phyloP scores from a whole-genome alignment of 1,284 basidiomycete genomes.

The Pseudozyma tsukubaensis region DNA sequence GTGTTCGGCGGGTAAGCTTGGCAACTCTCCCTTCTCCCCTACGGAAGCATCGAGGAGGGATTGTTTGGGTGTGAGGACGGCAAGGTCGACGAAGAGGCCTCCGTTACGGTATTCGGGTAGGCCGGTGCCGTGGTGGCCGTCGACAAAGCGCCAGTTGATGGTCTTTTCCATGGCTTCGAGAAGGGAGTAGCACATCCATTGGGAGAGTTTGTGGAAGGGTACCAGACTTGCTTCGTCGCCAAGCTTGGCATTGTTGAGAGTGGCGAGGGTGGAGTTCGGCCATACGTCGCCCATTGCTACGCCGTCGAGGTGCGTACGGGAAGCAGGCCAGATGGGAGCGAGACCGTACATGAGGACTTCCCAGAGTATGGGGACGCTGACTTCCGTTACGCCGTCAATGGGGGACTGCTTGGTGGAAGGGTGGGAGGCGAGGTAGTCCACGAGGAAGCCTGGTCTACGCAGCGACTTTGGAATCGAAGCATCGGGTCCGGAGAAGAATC shows the following conservation, averaged over 20 bases:
- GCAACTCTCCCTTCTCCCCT: slow-evolving; percentile 67
- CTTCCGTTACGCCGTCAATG: slow-evolving; percentile 48
- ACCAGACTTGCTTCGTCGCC: slow-evolving; percentile 73
- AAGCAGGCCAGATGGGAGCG: slow-evolving; percentile 84
- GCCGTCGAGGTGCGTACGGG: slow-evolving; percentile 77
- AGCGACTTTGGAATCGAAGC: not conserved
- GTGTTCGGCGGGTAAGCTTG: slow-evolving; percentile 77
- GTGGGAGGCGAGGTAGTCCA: slow-evolving; percentile 75
- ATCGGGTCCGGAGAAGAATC: slow-evolving; percentile 47
- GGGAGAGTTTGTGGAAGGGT: slow-evolving; percentile 91
- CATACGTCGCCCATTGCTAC: slow-evolving; percentile 88
- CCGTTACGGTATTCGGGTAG: slow-evolving; percentile 62
- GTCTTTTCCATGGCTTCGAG: slow-evolving; percentile 57
- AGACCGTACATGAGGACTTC: slow-evolving; percentile 83
- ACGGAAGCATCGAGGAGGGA: slow-evolving; percentile 70
- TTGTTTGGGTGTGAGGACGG: slow-evolving; percentile 64
- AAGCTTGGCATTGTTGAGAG: not conserved
- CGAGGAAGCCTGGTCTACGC: slow-evolving; percentile 34
- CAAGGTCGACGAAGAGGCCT: slow-evolving; percentile 86
- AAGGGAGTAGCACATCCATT: slow-evolving; percentile 74
- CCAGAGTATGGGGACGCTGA: slow-evolving; percentile 75
- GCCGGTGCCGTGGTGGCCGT: slow-evolving; percentile 78
- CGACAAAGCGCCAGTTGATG: slow-evolving; percentile 82
- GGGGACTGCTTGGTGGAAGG: slow-evolving; percentile 59
- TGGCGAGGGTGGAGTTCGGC: slow-evolving; percentile 71